phyloP scores from a whole-genome alignment of 192 early-diverging fungal genomes.

The Coemansia sp. region DNA sequence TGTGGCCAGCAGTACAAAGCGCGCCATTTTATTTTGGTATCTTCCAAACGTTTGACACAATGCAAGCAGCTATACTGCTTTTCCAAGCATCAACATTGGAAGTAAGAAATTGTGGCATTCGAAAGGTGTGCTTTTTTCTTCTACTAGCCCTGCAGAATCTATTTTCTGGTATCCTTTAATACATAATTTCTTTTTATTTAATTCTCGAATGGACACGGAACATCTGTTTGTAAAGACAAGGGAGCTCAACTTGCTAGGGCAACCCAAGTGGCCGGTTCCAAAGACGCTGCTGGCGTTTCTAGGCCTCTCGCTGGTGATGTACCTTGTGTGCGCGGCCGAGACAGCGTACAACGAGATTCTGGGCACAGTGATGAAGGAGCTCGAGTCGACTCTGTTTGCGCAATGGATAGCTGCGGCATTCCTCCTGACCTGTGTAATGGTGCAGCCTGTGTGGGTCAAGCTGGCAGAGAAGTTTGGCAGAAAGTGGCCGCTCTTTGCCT shows the following conservation, averaged over 20 bases:
- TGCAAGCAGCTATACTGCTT: neutral
- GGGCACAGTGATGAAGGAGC: conserved; percentile 66
- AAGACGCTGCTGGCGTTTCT: conserved; percentile 23
- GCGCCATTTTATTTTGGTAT: neutral
- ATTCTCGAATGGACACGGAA: neutral
- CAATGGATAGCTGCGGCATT: conserved; percentile 83
- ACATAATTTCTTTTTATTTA: neutral
- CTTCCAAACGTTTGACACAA: neutral
- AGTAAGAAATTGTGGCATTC: neutral
- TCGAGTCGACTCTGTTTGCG: conserved; percentile 61
- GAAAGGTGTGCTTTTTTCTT: neutral
- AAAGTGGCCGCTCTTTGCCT: conserved; percentile 31
- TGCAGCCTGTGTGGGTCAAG: conserved; percentile 81
- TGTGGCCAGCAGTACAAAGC: neutral
- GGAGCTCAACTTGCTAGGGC: conserved; percentile 41
- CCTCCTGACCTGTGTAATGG: conserved; percentile 66
- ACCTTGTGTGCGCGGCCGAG: conserved; percentile 75
- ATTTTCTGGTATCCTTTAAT: neutral
- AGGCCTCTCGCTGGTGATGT: conserved; percentile 62
- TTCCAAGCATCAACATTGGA: neutral
- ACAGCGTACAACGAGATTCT: conserved; percentile 83
- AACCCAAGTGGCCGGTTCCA: conserved; percentile 33
- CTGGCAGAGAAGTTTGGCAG: conserved; percentile 75
- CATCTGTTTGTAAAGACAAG: conserved; percentile 3
- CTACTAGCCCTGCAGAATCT: no score